A percentile compares a stretch with the other conserved stretches of the same genome.
phyloP scores from a whole-genome alignment of 1,284 basidiomycete genomes.

The Polyporus tsugae region DNA sequence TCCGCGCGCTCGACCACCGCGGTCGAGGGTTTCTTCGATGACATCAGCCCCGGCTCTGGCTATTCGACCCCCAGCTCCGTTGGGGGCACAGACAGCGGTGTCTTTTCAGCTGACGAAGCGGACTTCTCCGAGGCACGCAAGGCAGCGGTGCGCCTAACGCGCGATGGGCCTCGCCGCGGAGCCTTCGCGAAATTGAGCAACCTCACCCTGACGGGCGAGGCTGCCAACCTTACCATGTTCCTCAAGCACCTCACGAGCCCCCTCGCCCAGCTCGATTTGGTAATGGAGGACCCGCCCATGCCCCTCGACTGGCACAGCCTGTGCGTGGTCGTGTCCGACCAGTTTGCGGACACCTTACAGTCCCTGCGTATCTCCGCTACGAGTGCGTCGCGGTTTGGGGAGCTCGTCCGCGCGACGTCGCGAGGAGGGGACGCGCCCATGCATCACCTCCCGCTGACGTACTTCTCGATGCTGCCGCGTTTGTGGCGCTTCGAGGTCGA shows the following conservation, averaged over 20 bases:
- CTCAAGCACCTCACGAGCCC: constrained; percentile 69
- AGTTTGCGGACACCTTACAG: constrained; percentile 65
- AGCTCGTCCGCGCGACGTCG: constrained; percentile 71
- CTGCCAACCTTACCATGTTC: constrained; percentile 72
- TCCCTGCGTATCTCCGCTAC: constrained; percentile 68
- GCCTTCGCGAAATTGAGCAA: constrained; percentile 66
- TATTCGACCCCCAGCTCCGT: constrained; percentile 71
- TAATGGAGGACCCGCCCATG: constrained; percentile 79
- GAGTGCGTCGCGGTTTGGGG: constrained; percentile 66
- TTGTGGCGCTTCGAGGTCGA: constrained; percentile 73
- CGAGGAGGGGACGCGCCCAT: constrained; percentile 55
- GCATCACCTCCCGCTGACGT: constrained; percentile 65
- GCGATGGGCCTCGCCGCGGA: constrained; percentile 49
- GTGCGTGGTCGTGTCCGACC: constrained; percentile 64
- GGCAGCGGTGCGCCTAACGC: constrained; percentile 66
- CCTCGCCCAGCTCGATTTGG: constrained; percentile 68
- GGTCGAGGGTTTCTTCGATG: constrained; percentile 80
- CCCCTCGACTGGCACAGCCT: constrained; percentile 77
- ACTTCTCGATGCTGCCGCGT: constrained; percentile 59
- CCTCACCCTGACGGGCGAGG: constrained; percentile 73
- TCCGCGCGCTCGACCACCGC: constrained; percentile 69
- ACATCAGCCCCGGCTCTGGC: constrained; percentile 67
- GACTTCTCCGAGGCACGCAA: constrained; percentile 77
- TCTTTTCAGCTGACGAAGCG: constrained; percentile 76
- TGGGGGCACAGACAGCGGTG: constrained; percentile 73